Evolutionary conservation across 73 alveolate genomes (phyloP), one percentile per base, ranked within the genome.

Genomic region (Symbiodinium pilosum): DNA sequence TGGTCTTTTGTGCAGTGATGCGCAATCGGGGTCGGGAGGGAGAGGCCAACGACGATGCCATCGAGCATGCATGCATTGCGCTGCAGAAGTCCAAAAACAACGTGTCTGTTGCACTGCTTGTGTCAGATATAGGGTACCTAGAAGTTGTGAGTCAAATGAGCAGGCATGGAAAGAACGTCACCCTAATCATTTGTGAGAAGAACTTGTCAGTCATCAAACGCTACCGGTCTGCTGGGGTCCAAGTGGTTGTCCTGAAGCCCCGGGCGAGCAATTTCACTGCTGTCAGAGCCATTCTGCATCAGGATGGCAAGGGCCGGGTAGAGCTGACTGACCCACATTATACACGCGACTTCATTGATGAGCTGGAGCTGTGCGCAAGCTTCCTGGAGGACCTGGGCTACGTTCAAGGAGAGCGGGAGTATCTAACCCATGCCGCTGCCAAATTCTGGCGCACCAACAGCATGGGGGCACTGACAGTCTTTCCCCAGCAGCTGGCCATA

Each of bases 11-110:
- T 16, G 42, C 94, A 2, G 77, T 87, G 68, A 56, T 47, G 44
- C 84, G 94, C 12, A 9, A 4, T 42, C 32, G 14, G 75, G 6
- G 42, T 64, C 64, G 36, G 34, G 36, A 4, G 21, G 84, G 54
- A 21, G 85, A 87, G 42, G 84, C 94, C 32, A 87, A 21, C 4
- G 94, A 87, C 42, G 68, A 36, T 3, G 94, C 94, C 42, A 87
- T 87, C 11, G 24, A 44, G 68, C 41, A 84, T 18, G 40, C 42
- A 6, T 39, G 52, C 34, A 84, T 26, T 4, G 3, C 0, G 84
- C 38, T 41, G n/a, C 36, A 84, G 9, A 9, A 24, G 14, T 7
- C 52, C 21, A 11, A 2, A 0, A 14, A 3, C 12, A 32, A n/a
- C 0, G 64, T 3, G n/a, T 28, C 64, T 43, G 20, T 87, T 34